A percentile compares a stretch with the other conserved stretches of the same genome.
phyloP scores from a whole-genome alignment of 2,329 filamentous ascomycete species.

The Aspergillus pseudoglaucus region DNA sequence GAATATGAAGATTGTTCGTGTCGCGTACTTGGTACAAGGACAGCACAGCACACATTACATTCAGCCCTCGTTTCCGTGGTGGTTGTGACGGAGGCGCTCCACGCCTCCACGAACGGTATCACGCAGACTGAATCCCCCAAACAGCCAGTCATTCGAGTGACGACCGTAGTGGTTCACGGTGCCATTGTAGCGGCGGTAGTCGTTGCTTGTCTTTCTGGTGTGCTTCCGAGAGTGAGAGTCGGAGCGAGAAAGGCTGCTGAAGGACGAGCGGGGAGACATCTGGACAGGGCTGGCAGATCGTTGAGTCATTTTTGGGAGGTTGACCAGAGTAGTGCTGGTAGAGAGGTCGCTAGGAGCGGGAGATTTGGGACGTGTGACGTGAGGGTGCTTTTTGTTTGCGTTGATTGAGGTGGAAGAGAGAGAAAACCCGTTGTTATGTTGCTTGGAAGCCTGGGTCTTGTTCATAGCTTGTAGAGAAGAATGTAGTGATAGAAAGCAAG shows the following conservation, averaged over 20 bases:
- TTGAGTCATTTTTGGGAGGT: conserved; percentile 8
- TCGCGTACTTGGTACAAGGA: not conserved
- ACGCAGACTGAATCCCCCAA: conserved; percentile 43
- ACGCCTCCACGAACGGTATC: conserved; percentile 40
- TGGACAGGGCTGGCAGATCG: conserved; percentile 13
- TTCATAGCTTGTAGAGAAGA: conserved; percentile 1
- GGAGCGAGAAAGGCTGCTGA: conserved; percentile 2
- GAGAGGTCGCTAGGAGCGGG: conserved; percentile 15
- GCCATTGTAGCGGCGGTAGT: conserved; percentile 34
- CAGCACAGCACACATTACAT: conserved; percentile 5
- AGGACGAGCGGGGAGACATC: conserved; percentile 14
- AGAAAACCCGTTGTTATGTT: conserved; percentile 9
- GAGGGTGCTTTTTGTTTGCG: conserved; percentile 3
- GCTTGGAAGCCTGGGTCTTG: not conserved
- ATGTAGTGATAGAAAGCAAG: not conserved
- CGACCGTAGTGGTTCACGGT: conserved; percentile 42
- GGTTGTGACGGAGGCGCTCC: conserved; percentile 24
- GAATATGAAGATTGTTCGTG: not conserved
- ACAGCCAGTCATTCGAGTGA: conserved; percentile 48
- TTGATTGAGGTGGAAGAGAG: conserved; percentile 16
- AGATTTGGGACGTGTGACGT: conserved; percentile 18
- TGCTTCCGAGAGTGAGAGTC: conserved; percentile 9
- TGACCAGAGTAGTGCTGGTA: conserved; percentile 5
- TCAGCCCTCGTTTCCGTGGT: conserved; percentile 23
- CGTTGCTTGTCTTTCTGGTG: conserved; percentile 21